Evolutionary conservation across 768 basidiomycete genomes (phyloP), one percentile per base, ranked within the genome.

Genomic region (Serpula lacrymans): DNA sequence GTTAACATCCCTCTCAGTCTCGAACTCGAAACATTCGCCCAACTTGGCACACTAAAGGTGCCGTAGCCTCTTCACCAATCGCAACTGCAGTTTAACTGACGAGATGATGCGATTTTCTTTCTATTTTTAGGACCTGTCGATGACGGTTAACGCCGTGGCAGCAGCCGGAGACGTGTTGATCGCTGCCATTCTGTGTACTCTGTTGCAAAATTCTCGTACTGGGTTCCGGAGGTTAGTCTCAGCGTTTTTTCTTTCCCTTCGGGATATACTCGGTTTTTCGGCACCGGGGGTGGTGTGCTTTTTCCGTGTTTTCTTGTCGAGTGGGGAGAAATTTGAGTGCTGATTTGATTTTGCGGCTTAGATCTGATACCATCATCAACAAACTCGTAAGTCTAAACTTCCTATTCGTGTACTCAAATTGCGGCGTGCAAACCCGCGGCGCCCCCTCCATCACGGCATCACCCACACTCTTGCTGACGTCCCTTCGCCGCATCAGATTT

Each of bases 321-420:
- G n/a, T n/a, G n/a, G n/a, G n/a, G n/a, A n/a, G n/a, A n/a, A n/a
- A n/a, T n/a, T n/a, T n/a, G n/a, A n/a, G n/a, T n/a, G n/a, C n/a
- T n/a, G n/a, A n/a, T n/a, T n/a, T n/a, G n/a, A n/a, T n/a, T n/a
- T n/a, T n/a, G n/a, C n/a, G n/a, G n/a, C 9, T 12, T 48, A 70
- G 68, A 45, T 75, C 74, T 6, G 77, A 79, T 45, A 69, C 62
- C 1, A 66, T 79, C 55, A 72, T 81, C 45, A 77, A 63, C 42
- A 69, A 62, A 40, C 45, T 80, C 42, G 68, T 68, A 42, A 13
- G 64, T 43, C 9, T 34, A 41, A 8, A n/a, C n/a, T n/a, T n/a
- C n/a, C n/a, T n/a, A n/a, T n/a, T n/a, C n/a, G n/a, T n/a, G n/a
- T n/a, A n/a, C n/a, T n/a, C n/a, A n/a, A n/a, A n/a, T n/a, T n/a